Conservation (phyloP, 2,329 filamentous ascomycete species). For the Fusarium sp. region DNA sequence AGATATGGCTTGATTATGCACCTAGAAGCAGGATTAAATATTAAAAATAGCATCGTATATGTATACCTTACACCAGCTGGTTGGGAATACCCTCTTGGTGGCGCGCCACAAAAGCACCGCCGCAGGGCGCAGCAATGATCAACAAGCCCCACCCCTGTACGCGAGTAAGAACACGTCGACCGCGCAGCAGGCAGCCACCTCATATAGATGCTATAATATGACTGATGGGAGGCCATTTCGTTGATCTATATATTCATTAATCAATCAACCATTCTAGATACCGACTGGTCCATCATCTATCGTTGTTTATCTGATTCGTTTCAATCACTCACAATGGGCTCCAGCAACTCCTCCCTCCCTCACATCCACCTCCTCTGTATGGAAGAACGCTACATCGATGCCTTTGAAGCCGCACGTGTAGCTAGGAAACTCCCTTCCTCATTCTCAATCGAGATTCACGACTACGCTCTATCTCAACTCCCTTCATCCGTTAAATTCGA, state of each 20-base stretch:
- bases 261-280: background rate
- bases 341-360: constrained; percentile 8
- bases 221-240: background rate
- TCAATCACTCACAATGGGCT: background rate
- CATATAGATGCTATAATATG: background rate
- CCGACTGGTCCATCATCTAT: background rate
- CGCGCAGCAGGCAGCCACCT: background rate
- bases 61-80: background rate
- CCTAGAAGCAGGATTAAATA: background rate
- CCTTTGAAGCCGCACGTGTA: constrained; percentile 10
- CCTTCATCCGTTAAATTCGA: constrained; percentile 53
- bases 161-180: background rate
- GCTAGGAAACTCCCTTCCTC: constrained; percentile 42
- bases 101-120: background rate
- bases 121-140: background rate
- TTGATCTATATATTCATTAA: background rate
- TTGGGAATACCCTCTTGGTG: background rate
- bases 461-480: constrained; percentile 52
- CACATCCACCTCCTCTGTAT: constrained; percentile 32
- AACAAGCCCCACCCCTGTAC: background rate
- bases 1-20: too few relatives aligned
- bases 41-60: background rate
- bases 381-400: constrained; percentile 19
- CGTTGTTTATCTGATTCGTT: background rate
- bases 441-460: constrained; percentile 49